Conservation (phyloP, 305 asterid genomes). For the Ruellia speciosa region DNA sequence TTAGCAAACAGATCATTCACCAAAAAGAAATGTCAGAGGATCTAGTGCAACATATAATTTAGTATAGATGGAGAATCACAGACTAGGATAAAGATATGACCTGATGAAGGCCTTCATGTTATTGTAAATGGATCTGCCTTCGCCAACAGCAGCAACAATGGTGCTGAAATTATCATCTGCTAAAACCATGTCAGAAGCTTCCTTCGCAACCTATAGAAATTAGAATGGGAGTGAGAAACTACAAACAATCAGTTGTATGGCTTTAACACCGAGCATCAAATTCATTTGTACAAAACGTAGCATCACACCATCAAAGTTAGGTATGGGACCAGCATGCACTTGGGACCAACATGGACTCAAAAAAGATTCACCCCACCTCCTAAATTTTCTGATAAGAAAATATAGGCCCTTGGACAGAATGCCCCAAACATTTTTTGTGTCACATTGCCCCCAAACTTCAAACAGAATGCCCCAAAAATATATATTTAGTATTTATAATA, state of each 20-base stretch:
- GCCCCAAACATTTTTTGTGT: no score
- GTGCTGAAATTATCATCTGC: conserved; percentile 99
- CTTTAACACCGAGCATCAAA: conserved; percentile 14
- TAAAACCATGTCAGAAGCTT: conserved; percentile 97
- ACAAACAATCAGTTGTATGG: neutral
- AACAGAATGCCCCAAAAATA: no score
- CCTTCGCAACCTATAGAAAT: conserved; percentile 80
- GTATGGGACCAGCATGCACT: no score
- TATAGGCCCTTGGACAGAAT: no score
- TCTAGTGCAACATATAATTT: neutral
- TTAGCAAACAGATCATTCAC: neutral
- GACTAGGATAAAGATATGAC: conserved; percentile 28
- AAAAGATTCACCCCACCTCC: no score
- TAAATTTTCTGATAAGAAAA: no score
- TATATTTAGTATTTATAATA: no score
- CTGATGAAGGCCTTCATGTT: conserved; percentile 99
- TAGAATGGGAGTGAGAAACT: conserved; percentile 12
- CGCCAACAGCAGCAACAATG: conserved; percentile 96
- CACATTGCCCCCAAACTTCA: no score
- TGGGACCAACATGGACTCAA: no score
- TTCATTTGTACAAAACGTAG: neutral
- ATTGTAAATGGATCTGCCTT: conserved; percentile 98
- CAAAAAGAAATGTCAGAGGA: neutral
- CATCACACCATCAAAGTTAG: neutral
- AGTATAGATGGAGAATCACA: neutral